phyloP scores from a whole-genome alignment of 495 filamentous ascomycete genomes.

The Podospora pseudoanserina region DNA sequence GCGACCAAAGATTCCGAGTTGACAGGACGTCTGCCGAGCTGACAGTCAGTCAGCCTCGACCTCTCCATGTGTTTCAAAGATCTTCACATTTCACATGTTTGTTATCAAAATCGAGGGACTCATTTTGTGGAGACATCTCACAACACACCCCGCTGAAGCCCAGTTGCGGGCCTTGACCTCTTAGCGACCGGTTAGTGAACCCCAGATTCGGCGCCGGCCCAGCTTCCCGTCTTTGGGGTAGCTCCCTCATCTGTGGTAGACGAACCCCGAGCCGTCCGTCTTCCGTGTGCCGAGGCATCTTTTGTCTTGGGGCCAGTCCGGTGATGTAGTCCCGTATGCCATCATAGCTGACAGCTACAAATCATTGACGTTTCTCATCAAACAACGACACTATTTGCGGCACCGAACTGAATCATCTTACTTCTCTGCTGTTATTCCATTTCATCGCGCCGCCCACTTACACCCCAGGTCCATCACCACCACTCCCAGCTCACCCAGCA shows the following conservation, averaged over 20 bases:
- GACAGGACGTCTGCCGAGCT: neutral
- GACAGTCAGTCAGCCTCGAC: neutral
- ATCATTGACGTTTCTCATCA: neutral
- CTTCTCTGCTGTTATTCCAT: neutral
- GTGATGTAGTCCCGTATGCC: neutral
- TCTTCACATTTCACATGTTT: neutral
- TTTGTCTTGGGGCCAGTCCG: neutral
- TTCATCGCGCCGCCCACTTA: neutral
- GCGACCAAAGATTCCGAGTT: neutral
- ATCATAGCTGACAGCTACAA: neutral
- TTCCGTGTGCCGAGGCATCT: constrained; percentile 7
- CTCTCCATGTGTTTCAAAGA: neutral
- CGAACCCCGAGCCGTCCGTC: neutral
- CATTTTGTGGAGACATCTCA: neutral
- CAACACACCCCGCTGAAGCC: neutral
- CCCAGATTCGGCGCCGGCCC: constrained; percentile 5
- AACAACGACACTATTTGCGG: neutral
- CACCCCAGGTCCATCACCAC: neutral
- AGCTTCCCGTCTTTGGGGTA: constrained; percentile 3
- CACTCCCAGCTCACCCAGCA: too few relatives aligned
- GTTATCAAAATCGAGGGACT: neutral
- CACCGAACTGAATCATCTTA: neutral
- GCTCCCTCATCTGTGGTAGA: neutral
- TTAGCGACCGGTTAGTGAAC: constrained; percentile 7
- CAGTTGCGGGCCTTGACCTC: neutral